Base-by-base conservation (phyloP, 1,284 basidiomycete species). In the Ceratobasidium sp. region DNA sequence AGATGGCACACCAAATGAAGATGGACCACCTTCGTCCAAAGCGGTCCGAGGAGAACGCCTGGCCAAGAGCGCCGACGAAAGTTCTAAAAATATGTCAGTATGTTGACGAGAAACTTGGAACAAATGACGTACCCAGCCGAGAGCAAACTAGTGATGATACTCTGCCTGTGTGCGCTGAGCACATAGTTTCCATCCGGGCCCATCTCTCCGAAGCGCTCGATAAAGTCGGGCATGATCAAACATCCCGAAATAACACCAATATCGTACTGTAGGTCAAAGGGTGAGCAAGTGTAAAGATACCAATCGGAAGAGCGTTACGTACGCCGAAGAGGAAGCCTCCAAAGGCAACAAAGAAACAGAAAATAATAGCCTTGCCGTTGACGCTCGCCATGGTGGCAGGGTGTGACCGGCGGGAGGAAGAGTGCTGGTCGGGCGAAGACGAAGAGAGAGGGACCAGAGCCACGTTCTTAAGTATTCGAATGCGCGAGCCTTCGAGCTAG, bases 211-310 rank as follows among this genome's bases (percentile, higher is more conserved):
- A 93, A 92, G 21, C 89, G 85, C 23, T 73, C 62, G 8, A 91
- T 83, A 79, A 93, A 93, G 78, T 92, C 90, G 6, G 86, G 86
- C 90, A 92, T 92, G 74, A 92, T 91, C 32, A 92, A 81, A 79
- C 90, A 92, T 84, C 92, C 90, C 86, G 91, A 71, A 30, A 91
- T 90, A 72, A 91, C 88, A 78, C 89, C 88, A 80, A 90, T 89
- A 75, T 91, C 89, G 79, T 90, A 89, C 74, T 89, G 87, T 67
- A 89, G 18, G 88, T 78, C 77, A 88, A 88, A 10, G 36, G 86
- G 85, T 86, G 74, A 48, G 30, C 41, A 23, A 53, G 23, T 21
- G 10, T 21, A 23, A 45, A 12, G 39, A 55, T 3, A 3, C 14
- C 21, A 18, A 23, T 26, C 1, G 14, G 16, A 43, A 39, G 9